These are phyloP conservation scores for Talaromyces sp. DNA, from an alignment of 2,329 filamentous ascomycete species.

Conservation along the genomic window DNA sequence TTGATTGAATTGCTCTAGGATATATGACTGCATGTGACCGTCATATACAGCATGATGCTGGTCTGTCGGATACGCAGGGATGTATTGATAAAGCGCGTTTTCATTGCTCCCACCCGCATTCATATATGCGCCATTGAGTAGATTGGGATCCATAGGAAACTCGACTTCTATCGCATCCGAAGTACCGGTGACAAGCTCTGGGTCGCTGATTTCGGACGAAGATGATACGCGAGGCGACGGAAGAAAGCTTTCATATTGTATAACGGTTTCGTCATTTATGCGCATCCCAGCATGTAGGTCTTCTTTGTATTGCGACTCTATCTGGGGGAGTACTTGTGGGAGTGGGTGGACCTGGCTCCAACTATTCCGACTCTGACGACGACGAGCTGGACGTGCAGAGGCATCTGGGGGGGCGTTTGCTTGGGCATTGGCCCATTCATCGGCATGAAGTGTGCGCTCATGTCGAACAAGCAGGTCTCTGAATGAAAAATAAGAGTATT, in stretches of 20 bases:
- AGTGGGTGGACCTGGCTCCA: background rate
- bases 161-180: slow-evolving; percentile 15
- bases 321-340: background rate
- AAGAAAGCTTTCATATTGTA: slow-evolving; percentile 17
- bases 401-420: slow-evolving; percentile 4
- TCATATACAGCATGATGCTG: slow-evolving; percentile 13
- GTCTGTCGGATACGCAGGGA: slow-evolving; percentile 11
- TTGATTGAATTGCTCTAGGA: slow-evolving; percentile 11
- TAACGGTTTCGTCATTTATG: slow-evolving; percentile 17
- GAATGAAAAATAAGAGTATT: slow-evolving; percentile 5
- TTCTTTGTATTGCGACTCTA: slow-evolving; percentile 11
- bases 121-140: slow-evolving; percentile 12
- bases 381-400: slow-evolving; percentile 14
- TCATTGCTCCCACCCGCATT: background rate
- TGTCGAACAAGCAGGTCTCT: slow-evolving; percentile 37
- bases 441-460: slow-evolving; percentile 32
- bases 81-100: slow-evolving; percentile 2
- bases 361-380: slow-evolving; percentile 17
- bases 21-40: slow-evolving; percentile 7
- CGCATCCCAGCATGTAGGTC: slow-evolving; percentile 6
- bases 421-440: slow-evolving; percentile 23
- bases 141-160: slow-evolving; percentile 12
- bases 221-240: slow-evolving; percentile 19
- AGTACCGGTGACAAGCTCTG: slow-evolving; percentile 9
- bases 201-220: slow-evolving; percentile 18